Base-by-base conservation (phyloP, 345 rosid genomes). In the Citrus sinensis region DNA sequence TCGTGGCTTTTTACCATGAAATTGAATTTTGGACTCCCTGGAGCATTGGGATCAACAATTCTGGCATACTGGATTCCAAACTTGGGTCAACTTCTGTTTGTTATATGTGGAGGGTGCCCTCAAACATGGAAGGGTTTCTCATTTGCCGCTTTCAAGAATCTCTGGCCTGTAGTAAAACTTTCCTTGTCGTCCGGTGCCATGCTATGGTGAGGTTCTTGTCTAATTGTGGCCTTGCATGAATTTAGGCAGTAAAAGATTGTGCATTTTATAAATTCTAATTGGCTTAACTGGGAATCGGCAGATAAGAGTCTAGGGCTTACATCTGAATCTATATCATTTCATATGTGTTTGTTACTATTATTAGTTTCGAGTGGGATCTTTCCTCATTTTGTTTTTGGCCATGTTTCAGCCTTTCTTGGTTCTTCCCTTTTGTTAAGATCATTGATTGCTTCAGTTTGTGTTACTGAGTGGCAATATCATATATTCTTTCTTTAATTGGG, bases 51-150 rank as follows among this genome's bases (percentile, higher is more conserved):
- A 16, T 89, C 97, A 1, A 89, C 93, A 0, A 67, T 87, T 65
- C 72, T 91, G 84, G 95, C 98, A 2, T 92, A 80, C 70, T 89
- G 94, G 95, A n/a, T 94, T 9, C 93, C 95, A 4, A 94, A 94
- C 83, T 2, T 92, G 29, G 98, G 94, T 5, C 97, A 92, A 82
- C 75, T 90, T 25, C 1, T 76, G 81, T 91, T 88, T 62, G 83
- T 91, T 67, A 82, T 71, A 2, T 80, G 92, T 22, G 95, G 97
- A 69, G 87, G 94, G 6, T 94, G 98, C 78, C 80, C 14, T 4
- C 89, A 91, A 16, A 90, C 97, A 0, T 90, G 97, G 98, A 91
- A 75, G 60, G 98, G 97, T 20, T 85, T 92, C 64, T 87, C 90
- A 4, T 46, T 78, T 27, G 54, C 81, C 29, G 98, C 93, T 73